Evolutionary conservation across 208 protist species (phyloP).

Genomic region (Paratrypanosoma confusum): DNA sequence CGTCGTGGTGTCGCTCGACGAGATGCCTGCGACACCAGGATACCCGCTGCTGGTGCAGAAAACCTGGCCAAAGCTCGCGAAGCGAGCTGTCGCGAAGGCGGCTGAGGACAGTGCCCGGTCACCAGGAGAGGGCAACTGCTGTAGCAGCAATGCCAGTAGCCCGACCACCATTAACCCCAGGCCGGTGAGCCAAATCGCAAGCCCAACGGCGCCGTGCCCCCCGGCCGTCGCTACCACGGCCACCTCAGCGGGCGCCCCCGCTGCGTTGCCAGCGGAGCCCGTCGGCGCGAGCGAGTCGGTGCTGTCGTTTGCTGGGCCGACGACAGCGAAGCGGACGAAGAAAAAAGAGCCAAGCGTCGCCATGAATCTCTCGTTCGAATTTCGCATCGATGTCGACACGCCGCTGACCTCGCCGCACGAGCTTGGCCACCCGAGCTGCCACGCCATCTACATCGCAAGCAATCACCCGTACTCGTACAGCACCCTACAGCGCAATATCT

Average conservation of each 20-base stretch:
- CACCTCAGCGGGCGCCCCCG: background rate
- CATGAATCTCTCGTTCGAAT: constrained; percentile 77
- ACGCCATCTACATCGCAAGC: constrained; percentile 81
- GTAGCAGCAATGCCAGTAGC: constrained; percentile 18
- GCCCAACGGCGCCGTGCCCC: constrained; percentile 9
- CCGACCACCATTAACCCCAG: constrained; percentile 3
- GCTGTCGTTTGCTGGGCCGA: constrained; percentile 7
- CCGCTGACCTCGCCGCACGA: constrained; percentile 23
- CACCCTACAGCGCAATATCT: constrained; percentile 51
- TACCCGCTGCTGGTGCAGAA: constrained; percentile 61
- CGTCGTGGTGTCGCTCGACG: constrained; percentile 35
- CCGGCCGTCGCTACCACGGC: background rate
- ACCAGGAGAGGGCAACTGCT: constrained; percentile 1
- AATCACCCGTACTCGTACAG: constrained; percentile 87
- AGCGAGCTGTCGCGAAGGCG: constrained; percentile 14
- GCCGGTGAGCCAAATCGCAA: background rate
- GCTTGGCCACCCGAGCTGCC: constrained; percentile 34
- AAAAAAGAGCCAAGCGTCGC: constrained; percentile 47
- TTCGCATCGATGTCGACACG: constrained; percentile 51
- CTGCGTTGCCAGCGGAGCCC: constrained; percentile 6
- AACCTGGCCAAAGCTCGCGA: constrained; percentile 1
- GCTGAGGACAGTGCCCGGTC: constrained; percentile 6
- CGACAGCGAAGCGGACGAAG: constrained; percentile 17
- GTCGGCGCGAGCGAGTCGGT: constrained; percentile 6
- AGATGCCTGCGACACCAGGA: constrained; percentile 67